These are phyloP conservation scores for Paralagenidium karlingii DNA, from an alignment of 352 stramenopile species.

Conservation along the genomic window DNA sequence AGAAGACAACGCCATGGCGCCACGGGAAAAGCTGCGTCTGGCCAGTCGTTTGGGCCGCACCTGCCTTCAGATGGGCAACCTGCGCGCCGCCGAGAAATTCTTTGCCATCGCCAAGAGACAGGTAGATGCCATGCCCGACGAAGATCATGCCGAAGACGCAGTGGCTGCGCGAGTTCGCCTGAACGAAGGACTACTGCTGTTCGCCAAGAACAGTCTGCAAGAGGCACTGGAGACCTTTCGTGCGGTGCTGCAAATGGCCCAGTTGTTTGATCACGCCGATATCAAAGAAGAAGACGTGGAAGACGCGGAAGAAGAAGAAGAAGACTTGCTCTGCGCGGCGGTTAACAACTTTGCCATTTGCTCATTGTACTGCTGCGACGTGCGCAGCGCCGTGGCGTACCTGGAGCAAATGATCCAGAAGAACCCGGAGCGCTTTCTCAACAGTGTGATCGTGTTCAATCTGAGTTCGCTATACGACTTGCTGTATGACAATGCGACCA, in stretches of 20 bases:
- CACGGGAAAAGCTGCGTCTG: no score
- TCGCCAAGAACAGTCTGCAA: slow-evolving; percentile 71
- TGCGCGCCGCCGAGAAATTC: slow-evolving; percentile 35
- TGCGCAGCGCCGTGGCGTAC: slow-evolving; percentile 47
- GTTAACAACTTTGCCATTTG: slow-evolving; percentile 80
- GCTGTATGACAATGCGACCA: slow-evolving; percentile 60
- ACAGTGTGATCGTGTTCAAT: slow-evolving; percentile 64
- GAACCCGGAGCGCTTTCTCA: slow-evolving; percentile 56
- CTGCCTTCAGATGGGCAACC: slow-evolving; percentile 61
- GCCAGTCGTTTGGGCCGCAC: slow-evolving; percentile 56
- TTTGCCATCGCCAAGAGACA: slow-evolving; percentile 25
- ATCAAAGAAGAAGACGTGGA: no score
- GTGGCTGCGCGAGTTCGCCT: slow-evolving; percentile 41
- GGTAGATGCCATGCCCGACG: no score
- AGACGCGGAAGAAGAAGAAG: no score
- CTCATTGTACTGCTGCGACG: slow-evolving; percentile 68
- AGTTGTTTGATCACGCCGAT: no score
- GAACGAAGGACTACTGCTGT: slow-evolving; percentile 62
- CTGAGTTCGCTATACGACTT: slow-evolving; percentile 74
- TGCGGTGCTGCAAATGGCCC: slow-evolving; percentile 41
- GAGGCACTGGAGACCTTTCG: slow-evolving; percentile 65
- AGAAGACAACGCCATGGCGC: no score
- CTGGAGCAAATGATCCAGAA: slow-evolving; percentile 60
- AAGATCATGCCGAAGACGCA: neutral
- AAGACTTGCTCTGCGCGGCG: slow-evolving; percentile 50